Evolutionary conservation across 2,329 filamentous ascomycete species (phyloP).

Genomic region (Dothistroma pini): DNA sequence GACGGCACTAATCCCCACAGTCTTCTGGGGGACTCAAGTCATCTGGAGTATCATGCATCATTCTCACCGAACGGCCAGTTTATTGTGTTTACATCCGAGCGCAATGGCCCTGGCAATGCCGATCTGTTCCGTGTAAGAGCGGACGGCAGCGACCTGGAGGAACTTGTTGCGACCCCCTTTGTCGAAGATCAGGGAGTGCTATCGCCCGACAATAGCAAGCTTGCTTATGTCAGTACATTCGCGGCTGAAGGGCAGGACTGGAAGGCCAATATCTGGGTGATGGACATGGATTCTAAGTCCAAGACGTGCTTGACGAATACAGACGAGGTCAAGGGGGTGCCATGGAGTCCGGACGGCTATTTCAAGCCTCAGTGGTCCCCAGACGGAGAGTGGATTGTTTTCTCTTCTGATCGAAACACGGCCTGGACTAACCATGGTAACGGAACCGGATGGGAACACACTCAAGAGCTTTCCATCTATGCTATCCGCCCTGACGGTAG

Average conservation of each 20-base stretch:
- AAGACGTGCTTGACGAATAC: slow-evolving; percentile 1
- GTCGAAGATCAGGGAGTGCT: slow-evolving; percentile 10
- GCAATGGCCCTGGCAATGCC: slow-evolving; percentile 8
- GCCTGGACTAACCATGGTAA: slow-evolving; percentile 51
- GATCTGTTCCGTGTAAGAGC: slow-evolving; percentile 9
- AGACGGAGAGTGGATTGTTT: slow-evolving; percentile 12
- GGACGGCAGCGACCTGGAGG: slow-evolving; percentile 7
- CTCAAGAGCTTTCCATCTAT: slow-evolving; percentile 13
- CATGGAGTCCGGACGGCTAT: slow-evolving; percentile 8
- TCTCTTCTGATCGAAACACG: slow-evolving; percentile 10
- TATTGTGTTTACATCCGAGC: slow-evolving; percentile 11
- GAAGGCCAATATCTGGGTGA: slow-evolving; percentile 11
- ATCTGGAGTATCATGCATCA: slow-evolving; percentile 2
- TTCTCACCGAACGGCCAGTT: slow-evolving; percentile 13
- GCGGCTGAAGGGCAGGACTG: background rate
- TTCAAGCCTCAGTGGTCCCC: slow-evolving; percentile 13
- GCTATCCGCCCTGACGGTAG: slow-evolving; percentile 10
- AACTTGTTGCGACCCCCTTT: slow-evolving; percentile 2
- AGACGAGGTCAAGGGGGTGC: slow-evolving; percentile 1
- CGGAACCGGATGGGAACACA: slow-evolving; percentile 9
- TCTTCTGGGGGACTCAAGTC: background rate
- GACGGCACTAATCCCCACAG: slow-evolving; percentile 7
- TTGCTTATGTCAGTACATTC: slow-evolving; percentile 10
- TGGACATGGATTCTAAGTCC: slow-evolving; percentile 3
- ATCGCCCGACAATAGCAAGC: slow-evolving; percentile 9